Evolutionary conservation across 2,329 filamentous ascomycete species (phyloP).

Genomic region (Thelonectria discophora): DNA sequence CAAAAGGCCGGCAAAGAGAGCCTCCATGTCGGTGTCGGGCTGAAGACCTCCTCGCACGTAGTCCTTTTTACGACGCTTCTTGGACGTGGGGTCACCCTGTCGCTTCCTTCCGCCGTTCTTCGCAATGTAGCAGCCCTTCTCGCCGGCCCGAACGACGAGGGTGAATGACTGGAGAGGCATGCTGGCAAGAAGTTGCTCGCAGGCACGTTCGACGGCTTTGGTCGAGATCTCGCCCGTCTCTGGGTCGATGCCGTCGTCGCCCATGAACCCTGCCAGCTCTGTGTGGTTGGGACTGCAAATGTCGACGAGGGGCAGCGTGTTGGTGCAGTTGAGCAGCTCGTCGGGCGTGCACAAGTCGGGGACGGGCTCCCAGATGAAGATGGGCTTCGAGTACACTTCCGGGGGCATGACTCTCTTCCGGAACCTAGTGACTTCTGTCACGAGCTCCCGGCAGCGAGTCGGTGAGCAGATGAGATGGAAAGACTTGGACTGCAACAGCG

Average conservation of each 20-base stretch:
- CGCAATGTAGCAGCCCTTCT: slow-evolving; percentile 74
- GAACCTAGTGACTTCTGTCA: slow-evolving; percentile 72
- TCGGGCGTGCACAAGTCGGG: slow-evolving; percentile 84
- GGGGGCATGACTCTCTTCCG: slow-evolving; percentile 53
- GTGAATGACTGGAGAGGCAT: slow-evolving; percentile 73
- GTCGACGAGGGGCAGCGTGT: slow-evolving; percentile 68
- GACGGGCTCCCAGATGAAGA: slow-evolving; percentile 95
- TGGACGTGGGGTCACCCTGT: slow-evolving; percentile 39
- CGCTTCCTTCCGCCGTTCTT: slow-evolving; percentile 64
- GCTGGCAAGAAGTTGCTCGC: slow-evolving; percentile 69
- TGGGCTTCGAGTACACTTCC: slow-evolving; percentile 61
- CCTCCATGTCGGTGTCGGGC: slow-evolving; percentile 70
- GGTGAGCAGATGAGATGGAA: slow-evolving; percentile 92
- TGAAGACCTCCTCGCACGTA: slow-evolving; percentile 61
- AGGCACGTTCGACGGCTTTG: slow-evolving; percentile 63
- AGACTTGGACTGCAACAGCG: slow-evolving; percentile 74
- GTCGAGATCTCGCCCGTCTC: slow-evolving; percentile 63
- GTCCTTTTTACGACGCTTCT: slow-evolving; percentile 54
- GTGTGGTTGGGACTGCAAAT: slow-evolving; percentile 83
- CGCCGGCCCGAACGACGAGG: slow-evolving; percentile 75
- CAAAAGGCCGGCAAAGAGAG: slow-evolving; percentile 66
- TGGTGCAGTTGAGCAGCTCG: slow-evolving; percentile 70
- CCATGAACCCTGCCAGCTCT: slow-evolving; percentile 89
- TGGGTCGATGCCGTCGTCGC: slow-evolving; percentile 63
- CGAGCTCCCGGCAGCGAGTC: slow-evolving; percentile 77